Evolutionary conservation across 75 land plant species (phyloP), one percentile per base, ranked within the genome.

Genomic region (Picea glauca): DNA sequence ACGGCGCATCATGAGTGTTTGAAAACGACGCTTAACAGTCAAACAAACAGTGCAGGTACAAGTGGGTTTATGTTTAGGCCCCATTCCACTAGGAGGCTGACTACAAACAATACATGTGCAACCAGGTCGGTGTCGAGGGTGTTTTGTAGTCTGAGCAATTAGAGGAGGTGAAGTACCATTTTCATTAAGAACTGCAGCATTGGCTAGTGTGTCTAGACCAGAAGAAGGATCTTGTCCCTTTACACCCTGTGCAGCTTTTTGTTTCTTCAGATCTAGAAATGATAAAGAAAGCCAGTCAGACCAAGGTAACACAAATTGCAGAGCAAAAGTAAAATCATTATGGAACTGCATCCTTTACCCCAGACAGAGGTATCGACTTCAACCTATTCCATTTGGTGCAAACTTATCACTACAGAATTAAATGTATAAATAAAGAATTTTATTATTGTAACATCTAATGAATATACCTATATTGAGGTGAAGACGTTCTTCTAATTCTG

Each of bases 1-100:
- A 18, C 84, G 86, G 59, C 84, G 82, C 79, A 81, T 83, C 86
- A 87, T 87, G 5, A 87, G 72, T 12, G 89, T 87, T 62, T 82
- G 74, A 78, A 87, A 84, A 18, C 86, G 77, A 6, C 86, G 76
- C 78, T 83, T 87, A 74, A 89, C 90, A 50, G 89, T 87, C 74
- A 80, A 68, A 70, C 86, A 84, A 20, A 87, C 90, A 74, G 80
- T 85, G 79, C 87, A 82, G 8, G 76, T 72, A 58, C 86, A 90
- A 13, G 80, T 82, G 20, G 87, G 78, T 58, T 87, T 87, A 76
- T 87, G 89, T 61, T 87, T 87, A 23, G 88, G 89, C 13, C 89
- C 89, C 64, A 85, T 87, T 43, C 89, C 89, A 72, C 89, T 87
- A 3, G 89, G 89, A 20, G 89, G 89, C 75, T 87, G 89, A n/a